phyloP scores from a whole-genome alignment of 1,284 basidiomycete genomes.

The Apiotrichum mycotoxinovorans region DNA sequence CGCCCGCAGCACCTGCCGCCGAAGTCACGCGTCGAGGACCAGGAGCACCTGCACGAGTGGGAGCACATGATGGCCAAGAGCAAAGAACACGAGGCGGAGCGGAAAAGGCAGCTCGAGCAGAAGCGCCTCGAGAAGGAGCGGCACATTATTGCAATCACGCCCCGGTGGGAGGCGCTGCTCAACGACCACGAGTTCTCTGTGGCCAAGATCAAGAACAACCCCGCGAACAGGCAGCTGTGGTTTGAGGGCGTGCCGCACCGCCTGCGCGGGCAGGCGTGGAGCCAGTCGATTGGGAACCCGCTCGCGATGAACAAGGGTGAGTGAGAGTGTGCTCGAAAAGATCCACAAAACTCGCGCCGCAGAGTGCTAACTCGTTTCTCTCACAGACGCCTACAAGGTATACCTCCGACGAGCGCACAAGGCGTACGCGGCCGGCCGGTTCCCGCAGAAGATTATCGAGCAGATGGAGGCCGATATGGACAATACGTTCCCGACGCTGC shows the following conservation, averaged over 20 bases:
- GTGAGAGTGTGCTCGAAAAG: conserved; percentile 15
- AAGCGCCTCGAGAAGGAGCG: conserved; percentile 36
- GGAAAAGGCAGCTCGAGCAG: conserved; percentile 24
- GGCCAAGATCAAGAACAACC: conserved; percentile 27
- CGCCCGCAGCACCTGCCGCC: conserved; percentile 79
- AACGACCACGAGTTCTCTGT: conserved; percentile 25
- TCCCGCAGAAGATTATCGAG: conserved; percentile 66
- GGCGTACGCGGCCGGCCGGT: conserved; percentile 65
- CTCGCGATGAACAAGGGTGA: conserved; percentile 81
- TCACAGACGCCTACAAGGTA: conserved; percentile 71
- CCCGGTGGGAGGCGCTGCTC: conserved; percentile 44
- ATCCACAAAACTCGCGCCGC: neutral
- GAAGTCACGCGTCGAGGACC: conserved; percentile 73
- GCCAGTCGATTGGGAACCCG: conserved; percentile 79
- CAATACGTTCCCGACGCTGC: conserved; percentile 77
- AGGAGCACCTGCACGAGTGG: conserved; percentile 82
- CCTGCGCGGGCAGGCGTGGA: conserved; percentile 81
- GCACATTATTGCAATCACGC: conserved; percentile 31
- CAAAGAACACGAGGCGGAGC: conserved; percentile 35
- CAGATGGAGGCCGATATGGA: conserved; percentile 76
- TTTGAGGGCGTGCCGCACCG: conserved; percentile 87
- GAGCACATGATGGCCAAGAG: conserved; percentile 74
- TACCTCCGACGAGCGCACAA: conserved; percentile 71
- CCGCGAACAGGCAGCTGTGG: conserved; percentile 72
- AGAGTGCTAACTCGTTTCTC: conserved; percentile 1